These are phyloP conservation scores for Euphorbia neoarborescens DNA, from an alignment of 441 rosid genomes.

Conservation along the genomic window DNA sequence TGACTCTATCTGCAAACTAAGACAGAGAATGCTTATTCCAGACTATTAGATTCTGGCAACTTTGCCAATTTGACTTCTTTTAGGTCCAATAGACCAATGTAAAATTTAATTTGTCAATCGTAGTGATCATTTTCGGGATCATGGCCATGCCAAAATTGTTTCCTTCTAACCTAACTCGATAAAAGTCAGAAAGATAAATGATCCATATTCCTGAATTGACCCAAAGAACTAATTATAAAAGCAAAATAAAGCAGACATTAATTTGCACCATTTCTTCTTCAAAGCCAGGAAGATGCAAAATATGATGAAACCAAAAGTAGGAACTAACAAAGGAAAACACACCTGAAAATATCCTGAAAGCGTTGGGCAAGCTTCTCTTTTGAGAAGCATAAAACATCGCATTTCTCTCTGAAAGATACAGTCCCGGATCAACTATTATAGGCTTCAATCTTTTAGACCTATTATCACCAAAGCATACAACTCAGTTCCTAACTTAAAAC, in stretches of 20 bases:
- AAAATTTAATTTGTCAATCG: background rate
- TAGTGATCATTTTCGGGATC: background rate
- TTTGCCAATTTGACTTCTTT: background rate
- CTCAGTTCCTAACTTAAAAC: background rate
- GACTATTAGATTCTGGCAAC: background rate
- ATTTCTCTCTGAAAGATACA: slow-evolving; percentile 61
- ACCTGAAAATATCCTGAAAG: slow-evolving; percentile 80
- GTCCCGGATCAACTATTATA: slow-evolving; percentile 88
- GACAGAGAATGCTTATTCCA: background rate
- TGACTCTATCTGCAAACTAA: background rate
- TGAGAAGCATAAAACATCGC: slow-evolving; percentile 73
- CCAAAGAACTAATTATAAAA: background rate
- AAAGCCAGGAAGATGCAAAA: background rate
- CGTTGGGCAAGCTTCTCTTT: slow-evolving; percentile 66
- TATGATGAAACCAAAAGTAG: background rate
- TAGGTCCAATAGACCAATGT: background rate
- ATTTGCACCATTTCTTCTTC: background rate
- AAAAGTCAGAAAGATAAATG: background rate
- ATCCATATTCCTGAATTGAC: background rate
- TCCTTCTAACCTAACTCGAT: background rate
- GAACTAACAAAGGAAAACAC: slow-evolving; percentile 13
- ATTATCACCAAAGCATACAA: slow-evolving; percentile 13
- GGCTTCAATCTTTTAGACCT: slow-evolving; percentile 81
- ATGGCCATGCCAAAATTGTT: background rate
- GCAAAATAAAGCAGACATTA: background rate